These are phyloP conservation scores for Mortierella sp. DNA, from an alignment of 371 early-diverging fungal species.

Conservation along the genomic window DNA sequence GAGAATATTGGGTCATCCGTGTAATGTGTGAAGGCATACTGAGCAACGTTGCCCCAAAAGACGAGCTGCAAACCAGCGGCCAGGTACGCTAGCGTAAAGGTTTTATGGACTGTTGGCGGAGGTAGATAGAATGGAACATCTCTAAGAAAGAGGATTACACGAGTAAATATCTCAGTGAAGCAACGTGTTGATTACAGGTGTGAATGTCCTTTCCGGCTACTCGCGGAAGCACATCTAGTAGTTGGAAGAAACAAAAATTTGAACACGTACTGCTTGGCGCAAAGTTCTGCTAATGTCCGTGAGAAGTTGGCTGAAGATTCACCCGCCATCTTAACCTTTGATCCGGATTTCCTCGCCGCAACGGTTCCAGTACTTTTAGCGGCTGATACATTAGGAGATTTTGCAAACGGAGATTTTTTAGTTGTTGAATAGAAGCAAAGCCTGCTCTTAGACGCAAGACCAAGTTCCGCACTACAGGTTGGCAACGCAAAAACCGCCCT, in stretches of 20 bases:
- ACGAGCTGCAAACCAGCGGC: constrained; percentile 49
- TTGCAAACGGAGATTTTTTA: constrained; percentile 41
- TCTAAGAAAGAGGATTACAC: constrained; percentile 2
- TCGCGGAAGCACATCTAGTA: neutral
- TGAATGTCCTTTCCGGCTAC: neutral
- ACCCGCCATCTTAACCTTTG: constrained; percentile 6
- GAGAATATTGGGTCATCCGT: constrained; percentile 54
- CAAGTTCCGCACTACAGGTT: neutral
- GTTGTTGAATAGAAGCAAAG: constrained; percentile 24
- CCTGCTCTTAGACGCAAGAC: neutral
- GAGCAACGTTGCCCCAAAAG: constrained; percentile 55
- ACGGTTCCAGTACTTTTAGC: constrained; percentile 2
- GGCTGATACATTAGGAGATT: constrained; percentile 9
- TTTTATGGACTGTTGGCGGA: constrained; percentile 40
- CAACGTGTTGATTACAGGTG: no score
- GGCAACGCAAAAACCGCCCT: constrained; percentile 6
- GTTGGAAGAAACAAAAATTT: neutral
- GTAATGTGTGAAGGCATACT: constrained; percentile 55
- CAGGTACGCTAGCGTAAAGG: constrained; percentile 46
- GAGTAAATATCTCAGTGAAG: no score
- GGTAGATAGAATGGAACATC: constrained; percentile 48
- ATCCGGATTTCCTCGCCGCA: constrained; percentile 13
- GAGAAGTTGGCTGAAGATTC: constrained; percentile 28
- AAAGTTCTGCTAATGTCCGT: constrained; percentile 48
- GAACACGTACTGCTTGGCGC: constrained; percentile 47